Base-by-base conservation (phyloP, 1,284 basidiomycete species). In the Puccinia brachypodii region DNA sequence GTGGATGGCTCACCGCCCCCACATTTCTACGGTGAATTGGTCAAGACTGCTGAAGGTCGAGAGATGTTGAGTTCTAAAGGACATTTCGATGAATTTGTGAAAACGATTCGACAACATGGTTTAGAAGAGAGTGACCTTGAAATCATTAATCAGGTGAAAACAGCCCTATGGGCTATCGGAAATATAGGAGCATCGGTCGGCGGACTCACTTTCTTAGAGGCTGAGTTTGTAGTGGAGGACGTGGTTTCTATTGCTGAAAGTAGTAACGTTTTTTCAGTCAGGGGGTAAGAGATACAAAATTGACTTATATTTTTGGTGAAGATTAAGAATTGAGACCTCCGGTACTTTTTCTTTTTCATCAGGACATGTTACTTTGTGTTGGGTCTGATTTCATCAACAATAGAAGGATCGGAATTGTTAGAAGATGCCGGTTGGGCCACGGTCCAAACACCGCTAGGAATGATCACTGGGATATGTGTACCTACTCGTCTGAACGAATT, bases 21-120 rank as follows among this genome's bases (percentile, higher is more conserved):
- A 3, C 96, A 99, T 86, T 98, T 99, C 87, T 97, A 98, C 84
- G 96, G 96, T 31, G 95, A 98, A 86, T 93, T 99, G 89, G 92
- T 94, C 64, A 98, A 98, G 87, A 99, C 97, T 0, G 92, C 93
- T 73, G 92, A 96, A 77, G 97, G 97, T 0, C 96, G 95, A 86
- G 92, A 93, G 85, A 91, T 96, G 16, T 88, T 99, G 62, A 90
- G 91, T 77, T 93, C 95, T 82, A 95, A 93, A 84, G 94, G 94
- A 0, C 94, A 99, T 85, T 96, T 99, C 85, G 87, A 89, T 8
- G 94, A 96, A 82, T 98, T 98, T 86, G 92, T 94, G 0, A 92
- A 94, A 83, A 93, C 96, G 84, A 94, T 99, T 81, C 90, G 94
- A 22, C 89, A 92, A 84, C 94, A 99, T 86, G 93, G 92, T 22